Base-by-base conservation (phyloP, 2,329 filamentous ascomycete species). In the Trichoderma sp. region DNA sequence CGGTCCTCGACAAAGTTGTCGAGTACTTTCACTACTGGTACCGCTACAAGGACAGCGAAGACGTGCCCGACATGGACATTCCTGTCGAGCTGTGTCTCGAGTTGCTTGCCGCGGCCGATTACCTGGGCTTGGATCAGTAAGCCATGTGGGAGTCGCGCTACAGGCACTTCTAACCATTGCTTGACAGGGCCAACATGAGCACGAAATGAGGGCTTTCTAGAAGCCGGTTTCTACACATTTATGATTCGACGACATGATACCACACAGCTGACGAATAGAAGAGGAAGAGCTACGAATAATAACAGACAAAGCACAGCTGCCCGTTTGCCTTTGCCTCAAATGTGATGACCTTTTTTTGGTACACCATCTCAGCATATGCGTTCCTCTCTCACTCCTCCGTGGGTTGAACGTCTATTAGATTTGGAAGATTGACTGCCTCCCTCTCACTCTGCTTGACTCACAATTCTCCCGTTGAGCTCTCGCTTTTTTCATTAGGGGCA, bases 21-120 rank as follows among this genome's bases (percentile, higher is more conserved):
- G 90, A 93, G 77, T 94, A 93, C 78, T 88, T 93, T 68, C 90
- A 92, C 74, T 93, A 93, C 80, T 90, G 90, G 80, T 88, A 92
- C 77, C 89, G 88, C 72, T 84, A 91, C 77, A 83, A 84, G 59
- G 84, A 92, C 69, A 81, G 81, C 69, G 87, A 89, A 70, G 88
- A 92, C 71, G 90, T 93, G 21, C 87, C 89, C 5, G 91, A 94
- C 72, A 90, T 93, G 87, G 90, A 93, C 17, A 89, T 93, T 66
- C 90, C 90, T 14, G 86, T 90, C 34, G 90, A 93, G 78, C 80
- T 93, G 57, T 93, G 90, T 71, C 81, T 94, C 50, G 90, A 93
- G 78, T 76, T 94, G 67, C 78, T 94, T 69, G 88, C 90, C 79
- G 91, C 90, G 15, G 90, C 90, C 28, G 90, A 93, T 78, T 94